Base-by-base conservation (phyloP, 2,329 filamentous ascomycete species). In the Xylariales sp. region DNA sequence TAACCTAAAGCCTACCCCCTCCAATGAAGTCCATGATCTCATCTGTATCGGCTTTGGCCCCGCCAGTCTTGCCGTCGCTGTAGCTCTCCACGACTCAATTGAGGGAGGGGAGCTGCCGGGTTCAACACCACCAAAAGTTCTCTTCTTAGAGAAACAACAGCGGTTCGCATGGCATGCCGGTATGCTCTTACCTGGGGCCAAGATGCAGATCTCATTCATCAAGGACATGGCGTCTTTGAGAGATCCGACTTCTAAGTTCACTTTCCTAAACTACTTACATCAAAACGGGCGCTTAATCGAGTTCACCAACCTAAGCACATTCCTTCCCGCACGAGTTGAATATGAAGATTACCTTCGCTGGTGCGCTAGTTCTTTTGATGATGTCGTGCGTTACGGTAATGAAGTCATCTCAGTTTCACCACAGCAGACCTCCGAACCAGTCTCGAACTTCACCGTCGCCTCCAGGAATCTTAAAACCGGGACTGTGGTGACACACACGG, bases 191-290 rank as follows among this genome's bases (percentile, higher is more conserved):
- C 93, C 94, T 0, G 94, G 94, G 5, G 93, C 94, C 60, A 94
- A 92, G 82, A 98, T 98, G 95, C 95, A 98, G 79, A 98, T 98
- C 74, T 97, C 93, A 9, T 98, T 97, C 83, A 87, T 98, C 82
- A 98, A 98, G 83, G 95, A 98, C 78, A 88, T 98, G 79, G 95
- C 95, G 3, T 96, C 93, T 3, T 85, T 97, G 73, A 88, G 95
- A 65, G 90, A 98, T 78, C 95, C 95, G 7, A 89, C 91, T 71
- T 97, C 93, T 72, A 87, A 94, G 75, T 98, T 98, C 80, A 98
- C 95, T 14, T 98, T 97, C 81, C 84, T 97, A 77, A 97, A 97
- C 81, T 98, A 98, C 79, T 87, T 98, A 12, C 92, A 97, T 82
- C 82, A 87, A 74, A 91, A 97, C 74, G 86, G 86, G 64, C 87